A percentile compares a stretch with the other conserved stretches of the same genome.
Conservation (phyloP, 2,329 filamentous ascomycete genomes). For the Fusarium domesticum region DNA sequence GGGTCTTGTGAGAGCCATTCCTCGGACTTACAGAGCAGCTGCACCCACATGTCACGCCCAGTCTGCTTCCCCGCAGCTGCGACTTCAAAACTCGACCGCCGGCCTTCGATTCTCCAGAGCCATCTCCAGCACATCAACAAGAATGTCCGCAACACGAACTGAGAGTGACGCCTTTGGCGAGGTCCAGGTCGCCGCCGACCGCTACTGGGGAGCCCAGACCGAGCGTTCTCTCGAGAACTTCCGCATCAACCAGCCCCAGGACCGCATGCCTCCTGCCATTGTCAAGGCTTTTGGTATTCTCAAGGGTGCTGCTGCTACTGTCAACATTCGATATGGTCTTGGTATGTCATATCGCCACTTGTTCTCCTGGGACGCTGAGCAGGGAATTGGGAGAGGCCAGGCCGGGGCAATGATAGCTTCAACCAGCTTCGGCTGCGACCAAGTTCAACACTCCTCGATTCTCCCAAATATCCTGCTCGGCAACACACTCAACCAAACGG, state of each 20-base stretch:
- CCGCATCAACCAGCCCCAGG: conserved; percentile 98
- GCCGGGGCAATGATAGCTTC: not conserved
- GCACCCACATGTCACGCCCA: conserved; percentile 21
- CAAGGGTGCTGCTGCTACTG: conserved; percentile 91
- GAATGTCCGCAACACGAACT: conserved; percentile 64
- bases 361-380: too few species aligned
- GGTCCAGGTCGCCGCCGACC: conserved; percentile 85
- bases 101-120: conserved; percentile 24
- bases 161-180: conserved; percentile 98
- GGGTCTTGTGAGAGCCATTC: conserved; percentile 24
- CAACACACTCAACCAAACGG: not conserved
- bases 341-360: conserved; percentile 57
- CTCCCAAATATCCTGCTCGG: too few species aligned
- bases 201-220: conserved; percentile 98
- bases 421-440: not conserved
- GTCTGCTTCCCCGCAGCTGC: conserved; percentile 25
- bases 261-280: conserved; percentile 94
- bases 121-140: conserved; percentile 46
- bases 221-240: conserved; percentile 97
- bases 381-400: not conserved
- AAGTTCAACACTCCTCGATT: not conserved
- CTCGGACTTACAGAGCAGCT: conserved; percentile 25
- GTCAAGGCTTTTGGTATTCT: conserved; percentile 93
- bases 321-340: conserved; percentile 93
- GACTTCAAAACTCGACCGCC: conserved; percentile 19